Percentiles rank a stretch among this genome's conserved stretches.
phyloP scores from a whole-genome alignment of 768 basidiomycete species.

The Rhizopogon vinicolor region DNA sequence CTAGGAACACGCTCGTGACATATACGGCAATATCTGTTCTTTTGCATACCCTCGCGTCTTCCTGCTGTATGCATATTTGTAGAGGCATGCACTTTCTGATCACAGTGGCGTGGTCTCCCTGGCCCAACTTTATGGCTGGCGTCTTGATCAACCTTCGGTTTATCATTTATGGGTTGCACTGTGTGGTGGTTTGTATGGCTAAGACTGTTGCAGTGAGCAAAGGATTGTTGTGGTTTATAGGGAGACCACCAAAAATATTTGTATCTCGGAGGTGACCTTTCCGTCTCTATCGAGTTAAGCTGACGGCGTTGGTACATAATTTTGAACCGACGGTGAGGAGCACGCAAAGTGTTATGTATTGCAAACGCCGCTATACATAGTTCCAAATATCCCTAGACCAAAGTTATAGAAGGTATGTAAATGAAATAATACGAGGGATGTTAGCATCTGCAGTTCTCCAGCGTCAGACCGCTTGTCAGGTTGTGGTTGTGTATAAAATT shows the following conservation, averaged over 20 bases:
- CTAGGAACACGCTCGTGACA: constrained; percentile 46
- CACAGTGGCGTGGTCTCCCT: constrained; percentile 57
- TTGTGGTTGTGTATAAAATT: neutral
- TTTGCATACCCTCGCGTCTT: constrained; percentile 59
- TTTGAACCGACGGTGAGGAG: no score
- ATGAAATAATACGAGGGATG: neutral
- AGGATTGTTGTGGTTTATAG: constrained; percentile 7
- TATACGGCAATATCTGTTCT: constrained; percentile 64
- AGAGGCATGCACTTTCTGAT: constrained; percentile 52
- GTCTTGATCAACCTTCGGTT: constrained; percentile 61
- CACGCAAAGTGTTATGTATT: no score
- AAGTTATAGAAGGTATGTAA: no score
- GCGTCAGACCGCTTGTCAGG: neutral
- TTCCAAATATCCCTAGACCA: no score
- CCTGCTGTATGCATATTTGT: constrained; percentile 58
- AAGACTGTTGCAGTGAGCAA: constrained; percentile 4
- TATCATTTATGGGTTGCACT: constrained; percentile 48
- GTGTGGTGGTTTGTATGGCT: constrained; percentile 8
- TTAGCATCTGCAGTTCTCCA: no score
- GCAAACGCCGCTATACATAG: no score
- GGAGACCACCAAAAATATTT: neutral
- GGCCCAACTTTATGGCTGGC: constrained; percentile 53
- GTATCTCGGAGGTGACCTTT: neutral
- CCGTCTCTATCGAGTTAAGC: no score
- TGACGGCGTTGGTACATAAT: no score